Base-by-base conservation (phyloP, 2,329 filamentous ascomycete genomes). In the Acephala macrosclerotiorum region DNA sequence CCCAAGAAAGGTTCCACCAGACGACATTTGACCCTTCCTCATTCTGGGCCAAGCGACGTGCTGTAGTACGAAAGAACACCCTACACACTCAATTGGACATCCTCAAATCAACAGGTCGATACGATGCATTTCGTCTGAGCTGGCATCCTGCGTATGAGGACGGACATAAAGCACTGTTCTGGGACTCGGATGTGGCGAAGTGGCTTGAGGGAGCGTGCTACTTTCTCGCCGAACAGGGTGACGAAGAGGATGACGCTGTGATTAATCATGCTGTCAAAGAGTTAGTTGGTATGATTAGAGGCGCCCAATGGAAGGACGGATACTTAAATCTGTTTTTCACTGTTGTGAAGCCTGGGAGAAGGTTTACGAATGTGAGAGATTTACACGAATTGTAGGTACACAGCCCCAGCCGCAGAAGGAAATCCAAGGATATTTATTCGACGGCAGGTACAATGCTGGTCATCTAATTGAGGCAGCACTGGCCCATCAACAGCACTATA, bases 301-400 rank as follows among this genome's bases (percentile, higher is more conserved):
- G 71, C 1, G 87, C 87, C 0, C 87, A 89, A 75, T 82, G 85
- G 60, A 74, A 78, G 1, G 87, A 90, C 71, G 87, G 87, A 1
- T 90, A 89, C 71, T 72, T 90, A 22, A 89, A 89, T 70, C 83
- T 88, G 5, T 86, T 89, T 71, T 89, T 84, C 67, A 87, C 85
- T 0, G 83, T 89, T 0, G 83, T 88, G 1, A 84, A 85, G 51
- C 85, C 84, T 0, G 80, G 77, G 0, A 82, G 83, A 59, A 74
- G 86, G 9, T 89, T 85, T 78, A 81, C 83, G 0, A 89, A 89
- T 68, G 67, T 89, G 11, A 76, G 85, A 58, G 87, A 90, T 74
- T 82, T 88, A 77, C 87, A 89, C 76, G 87, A 89, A 74, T 75
- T 90, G 79, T 86, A 77, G 76, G 79, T 75, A n/a, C n/a, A n/a